These are phyloP conservation scores for Metschnikowia gelsemii DNA, from an alignment of 805 yeast species.

Conservation along the genomic window DNA sequence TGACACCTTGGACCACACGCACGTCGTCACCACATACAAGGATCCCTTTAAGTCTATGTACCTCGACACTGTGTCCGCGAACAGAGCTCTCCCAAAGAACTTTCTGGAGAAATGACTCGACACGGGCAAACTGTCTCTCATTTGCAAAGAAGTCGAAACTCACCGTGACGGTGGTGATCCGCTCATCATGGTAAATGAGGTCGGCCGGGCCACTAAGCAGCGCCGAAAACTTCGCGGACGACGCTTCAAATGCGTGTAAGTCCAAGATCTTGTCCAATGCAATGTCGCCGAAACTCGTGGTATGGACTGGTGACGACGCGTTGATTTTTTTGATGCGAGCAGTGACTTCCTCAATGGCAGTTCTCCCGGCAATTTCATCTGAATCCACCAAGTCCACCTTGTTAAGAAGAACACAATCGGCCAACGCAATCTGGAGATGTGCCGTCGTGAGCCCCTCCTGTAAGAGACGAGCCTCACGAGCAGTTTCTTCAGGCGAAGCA, in stretches of 20 bases:
- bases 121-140: conserved; percentile 37
- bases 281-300: conserved; percentile 74
- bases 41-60: conserved; percentile 83
- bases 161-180: conserved; percentile 36
- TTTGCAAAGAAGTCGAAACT: conserved; percentile 46
- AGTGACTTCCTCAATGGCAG: conserved; percentile 34
- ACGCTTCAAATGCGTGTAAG: conserved; percentile 68
- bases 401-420: conserved; percentile 79
- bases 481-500: conserved; percentile 27
- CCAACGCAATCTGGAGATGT: conserved; percentile 83
- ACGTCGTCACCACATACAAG: conserved; percentile 44
- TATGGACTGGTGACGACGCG: conserved; percentile 60
- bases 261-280: conserved; percentile 67
- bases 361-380: conserved; percentile 23
- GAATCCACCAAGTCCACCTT: conserved; percentile 61
- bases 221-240: conserved; percentile 20
- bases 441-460: conserved; percentile 68
- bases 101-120: conserved; percentile 66
- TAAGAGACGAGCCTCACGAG: conserved; percentile 33
- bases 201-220: conserved; percentile 18
- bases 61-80: conserved; percentile 50
- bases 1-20: conserved; percentile 82
- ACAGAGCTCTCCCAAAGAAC: conserved; percentile 69
- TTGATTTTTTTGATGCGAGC: conserved; percentile 56
- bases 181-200: conserved; percentile 37